Percentiles rank a stretch among this genome's conserved stretches.
phyloP scores from a whole-genome alignment of 2,329 filamentous ascomycete genomes.

The Cladobotryum mycophilum region DNA sequence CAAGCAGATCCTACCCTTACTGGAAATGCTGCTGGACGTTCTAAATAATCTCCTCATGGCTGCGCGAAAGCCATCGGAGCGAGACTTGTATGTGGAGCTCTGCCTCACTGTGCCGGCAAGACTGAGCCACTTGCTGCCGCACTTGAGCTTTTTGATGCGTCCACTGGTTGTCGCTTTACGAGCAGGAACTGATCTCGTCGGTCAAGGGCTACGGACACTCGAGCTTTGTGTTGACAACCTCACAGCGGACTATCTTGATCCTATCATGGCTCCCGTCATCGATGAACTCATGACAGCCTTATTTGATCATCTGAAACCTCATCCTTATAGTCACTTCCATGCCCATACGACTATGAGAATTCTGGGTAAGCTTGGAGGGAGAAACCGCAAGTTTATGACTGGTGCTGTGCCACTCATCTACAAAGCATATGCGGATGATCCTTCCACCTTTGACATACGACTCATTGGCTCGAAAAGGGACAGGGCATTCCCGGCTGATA shows the following conservation, averaged over 20 bases:
- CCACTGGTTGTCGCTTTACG: slow-evolving; percentile 92
- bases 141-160: slow-evolving; percentile 94
- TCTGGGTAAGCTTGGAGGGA: slow-evolving; percentile 87
- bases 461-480: slow-evolving; percentile 87
- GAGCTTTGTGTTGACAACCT: slow-evolving; percentile 98
- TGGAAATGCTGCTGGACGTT: slow-evolving; percentile 97
- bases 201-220: slow-evolving; percentile 85
- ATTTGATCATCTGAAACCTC: slow-evolving; percentile 89
- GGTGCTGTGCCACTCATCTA: slow-evolving; percentile 79
- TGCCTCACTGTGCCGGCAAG: slow-evolving; percentile 93
- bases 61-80: slow-evolving; percentile 80
- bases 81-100: slow-evolving; percentile 94
- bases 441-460: slow-evolving; percentile 79
- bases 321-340: slow-evolving; percentile 95
- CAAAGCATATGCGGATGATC: slow-evolving; percentile 80
- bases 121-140: slow-evolving; percentile 87
- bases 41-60: slow-evolving; percentile 91
- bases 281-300: slow-evolving; percentile 97
- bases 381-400: slow-evolving; percentile 93
- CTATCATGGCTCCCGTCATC: slow-evolving; percentile 98
- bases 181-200: slow-evolving; percentile 87
- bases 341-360: slow-evolving; percentile 98
- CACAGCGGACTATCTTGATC: slow-evolving; percentile 94
- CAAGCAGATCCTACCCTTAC: slow-evolving; percentile 90
- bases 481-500: slow-evolving; percentile 75